Base-by-base conservation (phyloP, 192 early-diverging fungal species). In the Cetraspora pellucida region DNA sequence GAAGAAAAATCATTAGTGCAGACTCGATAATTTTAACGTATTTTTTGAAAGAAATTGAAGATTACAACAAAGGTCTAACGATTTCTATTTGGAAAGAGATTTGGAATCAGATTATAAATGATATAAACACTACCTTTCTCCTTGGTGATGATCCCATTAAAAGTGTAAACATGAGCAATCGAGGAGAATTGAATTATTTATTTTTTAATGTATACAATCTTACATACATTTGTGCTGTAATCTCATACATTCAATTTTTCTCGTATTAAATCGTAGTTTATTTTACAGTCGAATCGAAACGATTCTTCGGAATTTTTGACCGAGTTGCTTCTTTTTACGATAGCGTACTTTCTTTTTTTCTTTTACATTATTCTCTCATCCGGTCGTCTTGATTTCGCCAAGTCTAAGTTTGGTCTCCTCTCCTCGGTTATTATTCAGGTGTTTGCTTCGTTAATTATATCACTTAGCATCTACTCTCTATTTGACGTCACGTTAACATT, bases 361-460 rank as follows among this genome's bases (percentile, higher is more conserved):
- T 77, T 91, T 7, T 87, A 91, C 74, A 91, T 94, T 19, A 91
- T 92, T 2, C 74, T 89, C 7, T 85, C 89, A 8, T 81, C 93
- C 44, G 89, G 87, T 21, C 80, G 85, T 28, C 85, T 94, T 2
- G 89, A 91, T 78, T 80, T 91, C 7, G 91, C 93, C 37, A 94
- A 92, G 78, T 93, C 92, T 8, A 93, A 93, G 63, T 89, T 90
- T 77, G 89, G 88, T 10, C 81, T 94, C 13, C 90, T 90, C 0
- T 79, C 90, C 17, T 90, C 90, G 9, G 90, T 91, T 1, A 84
- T 94, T 0, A 81, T 86, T n/a, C 87, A 89, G 67, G 86, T 91
- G 8, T 82, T 90, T 75, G 87, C 86, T 21, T 91, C 87, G 3
- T 77, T 92, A 27, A 79, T 84, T 11, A 89, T 89, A 81, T 86